These are phyloP conservation scores for Capronia epimyces DNA, from an alignment of 2,329 filamentous ascomycete species.

Conservation along the genomic window DNA sequence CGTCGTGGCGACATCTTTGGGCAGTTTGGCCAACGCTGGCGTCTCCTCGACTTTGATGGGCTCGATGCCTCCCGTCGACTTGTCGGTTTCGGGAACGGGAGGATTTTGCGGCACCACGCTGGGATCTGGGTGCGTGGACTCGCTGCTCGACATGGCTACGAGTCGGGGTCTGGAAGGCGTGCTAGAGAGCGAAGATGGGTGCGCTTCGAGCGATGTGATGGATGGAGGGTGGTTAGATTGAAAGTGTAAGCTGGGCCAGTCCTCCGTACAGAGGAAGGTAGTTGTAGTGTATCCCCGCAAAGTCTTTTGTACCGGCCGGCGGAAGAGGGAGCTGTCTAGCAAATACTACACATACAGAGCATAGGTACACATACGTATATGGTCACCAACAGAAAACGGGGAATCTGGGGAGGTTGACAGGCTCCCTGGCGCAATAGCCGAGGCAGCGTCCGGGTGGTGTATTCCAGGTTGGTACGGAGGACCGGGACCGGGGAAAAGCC, in stretches of 20 bases:
- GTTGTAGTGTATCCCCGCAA: too few species aligned
- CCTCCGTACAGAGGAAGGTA: too few species aligned
- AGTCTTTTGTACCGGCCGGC: too few species aligned
- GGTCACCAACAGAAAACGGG: not conserved
- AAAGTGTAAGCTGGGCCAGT: too few species aligned
- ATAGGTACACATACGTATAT: too few species aligned
- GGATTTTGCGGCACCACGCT: slow-evolving; percentile 18
- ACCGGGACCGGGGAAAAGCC: too few species aligned
- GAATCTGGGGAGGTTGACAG: not conserved
- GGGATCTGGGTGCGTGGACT: slow-evolving; percentile 19
- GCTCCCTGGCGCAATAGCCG: not conserved
- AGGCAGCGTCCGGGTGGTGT: not conserved
- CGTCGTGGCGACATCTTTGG: slow-evolving; percentile 18
- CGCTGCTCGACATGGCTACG: slow-evolving; percentile 20
- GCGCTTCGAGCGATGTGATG: too few species aligned
- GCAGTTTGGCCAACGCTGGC: slow-evolving; percentile 18
- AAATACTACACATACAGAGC: too few species aligned
- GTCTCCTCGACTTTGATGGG: slow-evolving; percentile 15
- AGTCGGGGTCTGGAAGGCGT: not conserved
- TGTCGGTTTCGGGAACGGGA: slow-evolving; percentile 10
- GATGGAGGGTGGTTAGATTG: not conserved
- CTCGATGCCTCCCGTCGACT: slow-evolving; percentile 3
- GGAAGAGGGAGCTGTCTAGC: too few species aligned
- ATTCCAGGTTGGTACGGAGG: too few species aligned
- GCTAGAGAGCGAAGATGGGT: not conserved